Conservation (phyloP, 805 yeast species). For the Sugiyamaella valdiviana region DNA sequence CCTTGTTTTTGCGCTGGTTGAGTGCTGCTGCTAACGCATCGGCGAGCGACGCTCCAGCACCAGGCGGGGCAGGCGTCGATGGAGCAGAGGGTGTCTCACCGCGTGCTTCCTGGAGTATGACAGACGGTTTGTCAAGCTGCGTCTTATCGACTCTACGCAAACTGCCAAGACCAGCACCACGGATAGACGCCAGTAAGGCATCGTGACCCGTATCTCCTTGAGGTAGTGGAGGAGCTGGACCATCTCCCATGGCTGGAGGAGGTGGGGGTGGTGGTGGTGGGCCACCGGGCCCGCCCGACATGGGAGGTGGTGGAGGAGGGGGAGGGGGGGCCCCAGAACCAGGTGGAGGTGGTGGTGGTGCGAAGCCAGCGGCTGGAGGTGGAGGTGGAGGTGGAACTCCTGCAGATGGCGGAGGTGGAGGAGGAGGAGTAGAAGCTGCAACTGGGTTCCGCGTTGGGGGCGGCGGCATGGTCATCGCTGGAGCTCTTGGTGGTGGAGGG, state of each 20-base stretch:
- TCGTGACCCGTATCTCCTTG: constrained; percentile 59
- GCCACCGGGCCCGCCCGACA: constrained; percentile 28
- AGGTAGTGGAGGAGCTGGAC: constrained; percentile 35
- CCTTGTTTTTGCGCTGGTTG: constrained; percentile 73
- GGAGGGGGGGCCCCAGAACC: constrained; percentile 24
- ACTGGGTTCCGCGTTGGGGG: constrained; percentile 25
- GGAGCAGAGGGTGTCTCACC: constrained; percentile 48
- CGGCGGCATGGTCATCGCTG: constrained; percentile 26
- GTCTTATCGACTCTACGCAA: constrained; percentile 76
- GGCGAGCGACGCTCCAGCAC: constrained; percentile 61
- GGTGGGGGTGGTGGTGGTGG: constrained; percentile 37
- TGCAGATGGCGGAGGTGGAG: constrained; percentile 20
- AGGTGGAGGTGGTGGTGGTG: constrained; percentile 26
- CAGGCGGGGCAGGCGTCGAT: constrained; percentile 34
- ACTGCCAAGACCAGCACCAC: constrained; percentile 67
- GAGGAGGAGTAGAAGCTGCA: constrained; percentile 22
- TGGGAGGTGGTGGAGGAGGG: constrained; percentile 36
- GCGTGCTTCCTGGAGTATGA: constrained; percentile 59
- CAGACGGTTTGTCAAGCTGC: constrained; percentile 74
- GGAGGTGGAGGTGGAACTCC: constrained; percentile 31
- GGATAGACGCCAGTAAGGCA: constrained; percentile 79
- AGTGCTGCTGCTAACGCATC: constrained; percentile 87
- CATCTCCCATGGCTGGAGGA: constrained; percentile 26
- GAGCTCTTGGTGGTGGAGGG: constrained; percentile 28
- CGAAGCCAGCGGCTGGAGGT: constrained; percentile 35